Percentiles rank a stretch among this genome's conserved stretches.
phyloP scores from a whole-genome alignment of 441 rosid species.

The Pelargonium myrrhifolium region DNA sequence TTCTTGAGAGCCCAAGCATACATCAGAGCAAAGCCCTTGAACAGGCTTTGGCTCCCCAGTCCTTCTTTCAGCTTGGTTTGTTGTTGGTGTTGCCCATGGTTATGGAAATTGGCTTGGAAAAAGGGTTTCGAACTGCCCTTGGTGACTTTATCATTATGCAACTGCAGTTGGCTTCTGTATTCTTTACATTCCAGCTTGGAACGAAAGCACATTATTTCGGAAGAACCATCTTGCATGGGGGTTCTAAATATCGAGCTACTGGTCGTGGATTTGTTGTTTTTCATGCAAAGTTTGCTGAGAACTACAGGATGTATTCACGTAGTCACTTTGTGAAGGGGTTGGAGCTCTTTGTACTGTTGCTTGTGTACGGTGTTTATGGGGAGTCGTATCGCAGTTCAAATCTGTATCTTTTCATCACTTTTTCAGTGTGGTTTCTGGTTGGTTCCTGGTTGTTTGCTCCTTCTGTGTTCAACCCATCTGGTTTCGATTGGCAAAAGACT shows the following conservation, averaged over 20 bases:
- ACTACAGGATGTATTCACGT: constrained; percentile 81
- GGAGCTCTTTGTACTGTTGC: constrained; percentile 61
- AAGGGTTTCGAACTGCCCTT: constrained; percentile 83
- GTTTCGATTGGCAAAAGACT: constrained; percentile 96
- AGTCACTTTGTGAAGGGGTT: constrained; percentile 96
- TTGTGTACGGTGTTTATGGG: constrained; percentile 64
- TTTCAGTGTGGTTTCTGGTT: constrained; percentile 92
- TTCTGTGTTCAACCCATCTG: constrained; percentile 86
- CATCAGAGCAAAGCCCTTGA: constrained; percentile 70
- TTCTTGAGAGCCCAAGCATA: constrained; percentile 48
- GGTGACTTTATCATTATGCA: constrained; percentile 91
- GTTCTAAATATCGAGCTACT: constrained; percentile 73
- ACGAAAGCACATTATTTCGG: constrained; percentile 89
- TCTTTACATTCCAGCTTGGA: constrained; percentile 97
- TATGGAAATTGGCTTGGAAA: constrained; percentile 91
- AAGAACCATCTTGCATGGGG: constrained; percentile 90
- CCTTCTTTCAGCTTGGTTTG: constrained; percentile 78
- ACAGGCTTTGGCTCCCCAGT: constrained; percentile 74
- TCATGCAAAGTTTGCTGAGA: constrained; percentile 84
- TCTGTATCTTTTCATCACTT: constrained; percentile 57
- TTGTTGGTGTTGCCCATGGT: constrained; percentile 84
- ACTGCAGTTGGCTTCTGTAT: constrained; percentile 87
- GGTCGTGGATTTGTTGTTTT: constrained; percentile 90
- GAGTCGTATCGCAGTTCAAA: constrained; percentile 64
- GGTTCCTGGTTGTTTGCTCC: constrained; percentile 96